Evolutionary conservation across 495 filamentous ascomycete genomes (phyloP), one percentile per base, ranked within the genome.

Genomic region (Neurospora hispaniola): DNA sequence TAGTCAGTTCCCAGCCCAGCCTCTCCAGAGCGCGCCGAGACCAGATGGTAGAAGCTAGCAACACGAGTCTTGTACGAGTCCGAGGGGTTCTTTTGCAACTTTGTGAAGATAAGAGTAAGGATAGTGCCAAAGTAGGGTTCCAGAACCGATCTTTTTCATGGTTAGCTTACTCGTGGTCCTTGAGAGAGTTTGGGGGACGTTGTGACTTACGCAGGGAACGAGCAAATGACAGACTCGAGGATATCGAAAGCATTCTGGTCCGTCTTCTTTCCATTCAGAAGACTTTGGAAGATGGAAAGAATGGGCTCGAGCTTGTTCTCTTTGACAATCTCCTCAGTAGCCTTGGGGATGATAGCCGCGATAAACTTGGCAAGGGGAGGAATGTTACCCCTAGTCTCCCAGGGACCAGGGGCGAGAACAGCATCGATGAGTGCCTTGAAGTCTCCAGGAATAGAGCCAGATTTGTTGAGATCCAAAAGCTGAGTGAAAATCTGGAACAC

Each of bases 401-500:
- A 99, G 71, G 93, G 85, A 4, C 85, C 80, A 6, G 93, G 93
- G 76, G 86, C 86, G 69, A 98, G 88, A 70, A 97, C 87, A 18
- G 90, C 89, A 3, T 85, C 83, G 66, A 97, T 87, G 42, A 99
- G 82, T 10, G 87, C 85, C 76, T 93, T 88, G 82, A 94, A 97
- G 75, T 90, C 90, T 9, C 89, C 86, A 0, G 94, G 89, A 18
- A 98, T 84, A 16, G 89, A 85, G 8, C 85, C 90, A 7, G 91
- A 85, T 3, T 92, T 89, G 75, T 94, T 93, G 39, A 90, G 86
- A 82, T 97, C 94, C 3, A 98, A 88, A 42, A 98, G 88, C 23
- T 94, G 91, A 5, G 94, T 91, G 72, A 98, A 93, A 39, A 99
- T 88, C 81, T 98, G 96, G 85, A 99, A 97, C 54, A 98, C 90